A percentile compares a stretch with the other conserved stretches of the same genome.
These are phyloP conservation scores for Alternaria sp. DNA, from an alignment of 2,329 filamentous ascomycete genomes.

Conservation along the genomic window DNA sequence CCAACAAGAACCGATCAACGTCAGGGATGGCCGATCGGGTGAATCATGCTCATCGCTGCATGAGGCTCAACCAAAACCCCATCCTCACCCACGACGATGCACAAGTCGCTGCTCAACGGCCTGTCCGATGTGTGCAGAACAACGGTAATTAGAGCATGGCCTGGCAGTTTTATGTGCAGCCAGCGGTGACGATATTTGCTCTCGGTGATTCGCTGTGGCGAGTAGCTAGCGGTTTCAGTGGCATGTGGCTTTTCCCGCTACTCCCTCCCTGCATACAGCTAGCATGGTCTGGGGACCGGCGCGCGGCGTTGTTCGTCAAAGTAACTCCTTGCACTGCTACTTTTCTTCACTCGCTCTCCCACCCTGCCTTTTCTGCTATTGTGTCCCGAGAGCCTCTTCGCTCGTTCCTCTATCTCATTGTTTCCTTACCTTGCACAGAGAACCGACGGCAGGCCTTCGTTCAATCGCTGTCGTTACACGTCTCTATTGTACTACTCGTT, in stretches of 20 bases:
- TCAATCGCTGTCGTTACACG: constrained; percentile 34
- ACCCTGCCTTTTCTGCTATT: constrained; percentile 18
- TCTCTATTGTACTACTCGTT: constrained; percentile 22
- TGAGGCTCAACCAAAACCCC: background rate
- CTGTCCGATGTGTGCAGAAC: background rate
- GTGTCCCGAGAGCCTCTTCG: constrained; percentile 26
- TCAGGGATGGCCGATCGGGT: constrained; percentile 11
- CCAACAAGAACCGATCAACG: constrained; percentile 37
- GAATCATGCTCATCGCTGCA: constrained; percentile 1
- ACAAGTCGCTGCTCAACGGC: background rate
- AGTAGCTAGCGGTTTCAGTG: constrained; percentile 25
- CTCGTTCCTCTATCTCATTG: constrained; percentile 27
- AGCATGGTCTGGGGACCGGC: constrained; percentile 15
- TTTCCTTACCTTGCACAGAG: constrained; percentile 22
- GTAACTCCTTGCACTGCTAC: constrained; percentile 12
- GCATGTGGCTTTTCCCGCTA: constrained; percentile 30
- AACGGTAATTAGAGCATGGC: constrained; percentile 8
- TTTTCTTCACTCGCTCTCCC: constrained; percentile 20
- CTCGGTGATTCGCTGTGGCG: constrained; percentile 30
- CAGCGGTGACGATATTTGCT: constrained; percentile 13
- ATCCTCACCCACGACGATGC: background rate
- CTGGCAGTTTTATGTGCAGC: constrained; percentile 10
- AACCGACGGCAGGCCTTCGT: constrained; percentile 41
- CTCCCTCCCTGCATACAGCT: constrained; percentile 16
- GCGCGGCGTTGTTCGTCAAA: constrained; percentile 10